Percentiles rank a stretch among this genome's conserved stretches.
These are phyloP conservation scores for Ascochyta viciae-villosae DNA, from an alignment of 2,329 filamentous ascomycete genomes.

Conservation along the genomic window DNA sequence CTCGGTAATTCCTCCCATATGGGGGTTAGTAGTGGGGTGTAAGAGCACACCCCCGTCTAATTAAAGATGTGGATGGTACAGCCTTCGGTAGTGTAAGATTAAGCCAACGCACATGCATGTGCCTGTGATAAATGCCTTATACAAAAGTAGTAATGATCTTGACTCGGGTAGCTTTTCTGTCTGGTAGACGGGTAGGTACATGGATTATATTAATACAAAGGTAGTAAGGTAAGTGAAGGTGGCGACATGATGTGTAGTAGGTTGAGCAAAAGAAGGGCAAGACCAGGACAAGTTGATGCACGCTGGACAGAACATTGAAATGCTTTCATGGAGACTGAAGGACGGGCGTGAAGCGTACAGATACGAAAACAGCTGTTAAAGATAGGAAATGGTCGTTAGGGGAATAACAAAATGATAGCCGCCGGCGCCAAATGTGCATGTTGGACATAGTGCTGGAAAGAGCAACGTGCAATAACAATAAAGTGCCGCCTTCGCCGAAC, in stretches of 20 bases:
- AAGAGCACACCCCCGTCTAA: background rate
- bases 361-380: background rate
- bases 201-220: constrained; percentile 6
- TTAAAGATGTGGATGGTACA: background rate
- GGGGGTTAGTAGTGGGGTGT: background rate
- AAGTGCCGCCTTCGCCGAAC: constrained; percentile 19
- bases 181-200: background rate
- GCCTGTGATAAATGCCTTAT: background rate
- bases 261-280: background rate
- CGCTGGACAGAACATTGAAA: background rate
- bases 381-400: constrained; percentile 5
- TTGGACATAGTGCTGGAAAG: background rate
- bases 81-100: background rate
- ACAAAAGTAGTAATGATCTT: too few relatives aligned
- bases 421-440: background rate
- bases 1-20: background rate
- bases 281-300: constrained; percentile 1
- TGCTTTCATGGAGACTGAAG: background rate
- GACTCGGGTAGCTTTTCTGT: background rate
- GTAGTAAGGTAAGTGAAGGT: background rate
- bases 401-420: background rate
- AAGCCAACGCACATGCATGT: background rate
- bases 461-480: background rate
- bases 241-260: background rate
- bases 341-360: background rate